Conservation (phyloP, 139 green algal species). For the Chlamydomonas schloesseri region DNA sequence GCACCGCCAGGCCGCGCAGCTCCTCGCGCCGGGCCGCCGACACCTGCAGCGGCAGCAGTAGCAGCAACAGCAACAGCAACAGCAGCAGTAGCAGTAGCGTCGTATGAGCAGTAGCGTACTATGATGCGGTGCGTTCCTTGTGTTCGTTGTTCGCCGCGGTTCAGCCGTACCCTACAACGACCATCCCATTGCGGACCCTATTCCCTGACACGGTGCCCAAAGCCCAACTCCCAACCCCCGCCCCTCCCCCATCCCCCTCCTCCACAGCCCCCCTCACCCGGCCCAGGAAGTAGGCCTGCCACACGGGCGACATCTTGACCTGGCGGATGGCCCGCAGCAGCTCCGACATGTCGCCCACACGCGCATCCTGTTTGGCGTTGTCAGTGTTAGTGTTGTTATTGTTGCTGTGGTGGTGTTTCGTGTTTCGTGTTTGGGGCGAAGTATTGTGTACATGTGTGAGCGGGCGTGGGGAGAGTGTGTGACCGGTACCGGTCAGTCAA, state of each 20-base stretch:
- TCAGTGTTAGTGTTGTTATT: too few relatives aligned
- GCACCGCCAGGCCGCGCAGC: slow-evolving; percentile 67
- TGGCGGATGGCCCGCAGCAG: slow-evolving; percentile 68
- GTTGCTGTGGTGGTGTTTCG: slow-evolving; percentile 2
- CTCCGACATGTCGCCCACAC: slow-evolving; percentile 67
- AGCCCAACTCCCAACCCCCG: neutral
- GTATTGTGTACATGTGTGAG: too few relatives aligned
- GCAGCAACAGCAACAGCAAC: too few relatives aligned
- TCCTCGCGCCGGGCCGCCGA: slow-evolving; percentile 52
- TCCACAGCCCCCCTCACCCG: slow-evolving; percentile 18
- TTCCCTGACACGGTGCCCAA: too few relatives aligned
- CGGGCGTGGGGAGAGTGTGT: neutral
- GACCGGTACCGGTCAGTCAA: too few relatives aligned
- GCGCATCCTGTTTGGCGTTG: slow-evolving; percentile 1
- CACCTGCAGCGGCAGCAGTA: too few relatives aligned
- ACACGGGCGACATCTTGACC: slow-evolving; percentile 72
- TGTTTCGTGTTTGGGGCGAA: neutral
- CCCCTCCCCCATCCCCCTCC: neutral
- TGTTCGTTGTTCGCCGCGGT: too few relatives aligned
- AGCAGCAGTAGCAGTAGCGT: too few relatives aligned
- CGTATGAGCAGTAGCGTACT: too few relatives aligned
- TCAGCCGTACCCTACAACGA: too few relatives aligned
- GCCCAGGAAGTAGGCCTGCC: slow-evolving; percentile 65
- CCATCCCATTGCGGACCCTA: too few relatives aligned
- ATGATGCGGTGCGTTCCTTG: too few relatives aligned